Evolutionary conservation across 1,139 yeast genomes (phyloP), one percentile per base, ranked within the genome.

Genomic region (Suhomyces terraborum): DNA sequence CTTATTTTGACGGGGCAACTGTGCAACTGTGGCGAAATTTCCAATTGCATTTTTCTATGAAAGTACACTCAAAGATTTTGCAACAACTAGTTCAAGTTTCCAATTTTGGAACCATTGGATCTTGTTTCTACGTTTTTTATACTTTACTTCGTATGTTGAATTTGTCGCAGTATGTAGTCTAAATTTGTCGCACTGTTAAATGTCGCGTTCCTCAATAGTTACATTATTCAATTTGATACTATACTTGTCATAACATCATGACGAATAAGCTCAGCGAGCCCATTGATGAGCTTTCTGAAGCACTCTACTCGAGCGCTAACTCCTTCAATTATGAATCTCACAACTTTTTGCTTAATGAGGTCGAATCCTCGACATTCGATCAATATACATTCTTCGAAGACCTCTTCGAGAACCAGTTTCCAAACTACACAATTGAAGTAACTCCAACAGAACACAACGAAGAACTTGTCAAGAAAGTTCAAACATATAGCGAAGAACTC

Each of bases 401-500:
- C 9, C 35, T 37, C 10, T 26, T 39, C 13, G 13, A 27, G 23
- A 31, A 31, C 8, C 38, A 25, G 12, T n/a, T 35, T 2, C 30
- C 45, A n/a, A 40, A 45, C 28, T 47, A 45, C 35, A 35, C 40
- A 25, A 30, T 46, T 16, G 35, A 35, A 12, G 29, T 32, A 8
- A 21, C 27, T n/a, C 27, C 18, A 17, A 18, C 29, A 2, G 36
- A 34, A 25, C 40, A 38, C 12, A 17, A 33, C 1, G 39, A 45
- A 14, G 49, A 46, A 21, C 38, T 29, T 7, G 21, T 22, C 12
- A 29, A 32, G 4, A 56, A 55, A 13, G 31, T 55, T 5, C 42
- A 45, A 6, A 42, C 33, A 1, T 61, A 58, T 40, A 62, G 62
- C 44, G 39, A 38, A 3, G 56, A 47, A 2, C 34, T 61, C 17